These are phyloP conservation scores for Candida glucosophila DNA, from an alignment of 1,139 yeast species.

Conservation along the genomic window DNA sequence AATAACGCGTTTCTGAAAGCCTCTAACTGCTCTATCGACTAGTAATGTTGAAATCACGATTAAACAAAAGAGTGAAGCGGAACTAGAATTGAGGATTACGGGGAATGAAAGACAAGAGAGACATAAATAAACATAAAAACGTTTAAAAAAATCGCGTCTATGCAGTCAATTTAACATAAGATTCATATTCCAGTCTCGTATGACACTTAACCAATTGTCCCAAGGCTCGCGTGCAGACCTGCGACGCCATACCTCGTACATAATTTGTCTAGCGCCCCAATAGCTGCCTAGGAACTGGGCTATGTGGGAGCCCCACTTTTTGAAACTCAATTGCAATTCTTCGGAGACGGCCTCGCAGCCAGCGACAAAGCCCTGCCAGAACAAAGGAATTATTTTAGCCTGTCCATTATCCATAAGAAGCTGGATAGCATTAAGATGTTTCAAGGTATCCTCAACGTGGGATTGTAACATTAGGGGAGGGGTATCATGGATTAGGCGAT, in stretches of 20 bases:
- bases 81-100: no score
- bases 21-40: no score
- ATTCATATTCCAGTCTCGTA: slow-evolving; percentile 79
- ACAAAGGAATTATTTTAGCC: slow-evolving; percentile 62
- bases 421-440: slow-evolving; percentile 59
- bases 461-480: slow-evolving; percentile 47
- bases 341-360: slow-evolving; percentile 71
- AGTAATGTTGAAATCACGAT: no score
- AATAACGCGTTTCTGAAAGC: no score
- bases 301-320: slow-evolving; percentile 74
- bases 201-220: slow-evolving; percentile 73
- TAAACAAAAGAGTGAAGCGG: no score
- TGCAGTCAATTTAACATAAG: slow-evolving; percentile 57
- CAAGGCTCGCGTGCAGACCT: slow-evolving; percentile 48
- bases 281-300: slow-evolving; percentile 73
- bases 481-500: slow-evolving; percentile 52
- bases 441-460: slow-evolving; percentile 52
- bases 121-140: no score
- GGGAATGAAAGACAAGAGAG: no score
- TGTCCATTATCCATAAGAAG: slow-evolving; percentile 43
- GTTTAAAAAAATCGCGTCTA: no score
- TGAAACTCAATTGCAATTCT: slow-evolving; percentile 56
- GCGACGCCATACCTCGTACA: slow-evolving; percentile 82
- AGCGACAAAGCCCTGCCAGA: slow-evolving; percentile 88
- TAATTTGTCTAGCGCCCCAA: slow-evolving; percentile 78